These are phyloP conservation scores for Solioccasus polychromus DNA, from an alignment of 768 basidiomycete species.

Conservation along the genomic window DNA sequence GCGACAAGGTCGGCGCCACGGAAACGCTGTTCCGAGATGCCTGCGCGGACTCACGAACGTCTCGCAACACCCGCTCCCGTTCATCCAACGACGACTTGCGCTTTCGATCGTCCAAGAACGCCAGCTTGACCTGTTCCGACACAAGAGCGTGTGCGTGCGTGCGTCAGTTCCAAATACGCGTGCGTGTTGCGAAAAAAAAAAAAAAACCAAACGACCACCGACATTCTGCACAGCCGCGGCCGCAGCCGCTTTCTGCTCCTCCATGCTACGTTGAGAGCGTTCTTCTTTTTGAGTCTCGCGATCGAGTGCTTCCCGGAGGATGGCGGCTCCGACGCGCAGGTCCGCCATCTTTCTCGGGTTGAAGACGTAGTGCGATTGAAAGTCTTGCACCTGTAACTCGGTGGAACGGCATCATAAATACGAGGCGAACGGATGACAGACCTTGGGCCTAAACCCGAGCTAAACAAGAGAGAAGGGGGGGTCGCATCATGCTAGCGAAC, in stretches of 20 bases:
- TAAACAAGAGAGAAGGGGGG: slow-evolving; percentile 22
- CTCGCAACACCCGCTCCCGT: slow-evolving; percentile 53
- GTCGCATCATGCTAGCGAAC: too few relatives aligned
- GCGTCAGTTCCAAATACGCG: neutral
- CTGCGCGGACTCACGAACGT: slow-evolving; percentile 34
- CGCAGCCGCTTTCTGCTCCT: slow-evolving; percentile 57
- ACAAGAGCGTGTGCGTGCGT: neutral
- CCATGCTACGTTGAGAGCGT: slow-evolving; percentile 44
- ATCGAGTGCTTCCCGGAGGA: slow-evolving; percentile 61
- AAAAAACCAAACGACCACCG: slow-evolving; percentile 2
- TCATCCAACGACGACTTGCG: slow-evolving; percentile 52
- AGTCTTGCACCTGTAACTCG: slow-evolving; percentile 52
- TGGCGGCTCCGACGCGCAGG: slow-evolving; percentile 58
- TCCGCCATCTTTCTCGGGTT: slow-evolving; percentile 49
- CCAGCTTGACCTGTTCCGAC: slow-evolving; percentile 61
- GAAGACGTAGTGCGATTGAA: slow-evolving; percentile 74
- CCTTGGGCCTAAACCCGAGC: slow-evolving; percentile 76
- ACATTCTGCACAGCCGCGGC: slow-evolving; percentile 59
- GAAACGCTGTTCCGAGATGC: neutral
- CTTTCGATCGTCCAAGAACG: slow-evolving; percentile 77
- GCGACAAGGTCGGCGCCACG: neutral
- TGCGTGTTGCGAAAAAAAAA: neutral
- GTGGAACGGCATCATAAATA: neutral
- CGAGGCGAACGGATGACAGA: slow-evolving; percentile 24
- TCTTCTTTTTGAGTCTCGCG: slow-evolving; percentile 49